Evolutionary conservation across 257 asterid genomes (phyloP).

Genomic region (Perilla frutescens): DNA sequence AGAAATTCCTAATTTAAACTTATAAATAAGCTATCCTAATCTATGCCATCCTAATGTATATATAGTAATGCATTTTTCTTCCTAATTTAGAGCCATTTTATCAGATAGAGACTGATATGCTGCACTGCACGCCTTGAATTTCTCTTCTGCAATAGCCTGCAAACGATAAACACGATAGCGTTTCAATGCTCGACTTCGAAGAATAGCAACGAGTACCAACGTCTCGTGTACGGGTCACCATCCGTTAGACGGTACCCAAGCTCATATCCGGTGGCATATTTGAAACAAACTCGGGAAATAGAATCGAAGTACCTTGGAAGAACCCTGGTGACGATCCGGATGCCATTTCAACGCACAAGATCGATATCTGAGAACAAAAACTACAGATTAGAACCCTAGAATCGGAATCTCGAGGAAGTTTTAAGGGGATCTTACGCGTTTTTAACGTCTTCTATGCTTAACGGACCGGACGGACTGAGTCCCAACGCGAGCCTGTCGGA

Average conservation of each 20-base stretch:
- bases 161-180: background rate
- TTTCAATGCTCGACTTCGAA: background rate
- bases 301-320: slow-evolving; percentile 70
- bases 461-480: slow-evolving; percentile 74
- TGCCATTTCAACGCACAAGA: slow-evolving; percentile 95
- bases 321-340: slow-evolving; percentile 96
- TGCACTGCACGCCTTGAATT: slow-evolving; percentile 92
- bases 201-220: slow-evolving; percentile 8
- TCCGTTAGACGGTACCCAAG: too few species aligned
- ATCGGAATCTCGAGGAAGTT: slow-evolving; percentile 1
- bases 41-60: background rate
- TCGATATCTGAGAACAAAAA: slow-evolving; percentile 68
- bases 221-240: background rate
- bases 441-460: slow-evolving; percentile 81
- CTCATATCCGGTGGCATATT: background rate
- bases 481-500: slow-evolving; percentile 83
- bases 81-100: slow-evolving; percentile 50
- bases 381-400: slow-evolving; percentile 4
- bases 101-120: slow-evolving; percentile 87
- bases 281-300: background rate
- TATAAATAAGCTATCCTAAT: slow-evolving; percentile 24
- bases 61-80: slow-evolving; percentile 13
- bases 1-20: slow-evolving; percentile 13
- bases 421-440: slow-evolving; percentile 67
- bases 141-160: slow-evolving; percentile 87